These are phyloP conservation scores for Nowakowskiella sp. DNA, from an alignment of 192 early-diverging fungal genomes.

Conservation along the genomic window DNA sequence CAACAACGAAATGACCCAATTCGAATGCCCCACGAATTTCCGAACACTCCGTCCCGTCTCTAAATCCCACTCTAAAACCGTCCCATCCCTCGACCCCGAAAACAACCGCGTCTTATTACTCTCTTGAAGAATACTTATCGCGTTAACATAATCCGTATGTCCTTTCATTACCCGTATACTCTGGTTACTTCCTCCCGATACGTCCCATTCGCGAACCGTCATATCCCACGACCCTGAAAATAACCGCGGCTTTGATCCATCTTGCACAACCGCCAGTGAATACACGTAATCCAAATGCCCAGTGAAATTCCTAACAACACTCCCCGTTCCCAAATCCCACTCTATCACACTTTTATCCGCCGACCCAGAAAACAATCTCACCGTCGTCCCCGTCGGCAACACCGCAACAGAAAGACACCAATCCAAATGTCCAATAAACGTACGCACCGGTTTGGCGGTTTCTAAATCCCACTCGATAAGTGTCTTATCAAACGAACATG, in stretches of 20 bases:
- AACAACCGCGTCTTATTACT: no score
- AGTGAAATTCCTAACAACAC: no score
- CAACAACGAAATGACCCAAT: slow-evolving; percentile 2
- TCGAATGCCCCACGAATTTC: slow-evolving; percentile 13
- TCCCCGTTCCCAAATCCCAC: no score
- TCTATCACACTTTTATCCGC: no score
- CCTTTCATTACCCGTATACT: no score
- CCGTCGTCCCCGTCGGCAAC: no score
- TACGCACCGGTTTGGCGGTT: slow-evolving; percentile 57
- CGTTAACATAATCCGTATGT: no score
- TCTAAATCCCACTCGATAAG: slow-evolving; percentile 73
- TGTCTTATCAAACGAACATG: slow-evolving; percentile 84
- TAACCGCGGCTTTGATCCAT: slow-evolving; percentile 9
- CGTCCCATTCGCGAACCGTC: slow-evolving; percentile 14
- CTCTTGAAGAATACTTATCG: no score
- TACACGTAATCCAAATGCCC: slow-evolving; percentile 3
- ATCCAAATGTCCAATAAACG: slow-evolving; percentile 40
- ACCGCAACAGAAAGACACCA: no score
- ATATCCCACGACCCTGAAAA: slow-evolving; percentile 10
- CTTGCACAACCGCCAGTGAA: slow-evolving; percentile 2
- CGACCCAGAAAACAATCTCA: no score
- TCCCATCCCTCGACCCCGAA: slow-evolving; percentile 14
- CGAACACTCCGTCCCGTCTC: slow-evolving; percentile 9
- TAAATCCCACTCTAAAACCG: slow-evolving; percentile 19
- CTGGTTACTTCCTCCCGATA: no score